Percentiles rank a stretch among this genome's conserved stretches.
These are phyloP conservation scores for Rostrohypoxylon terebratum DNA, from an alignment of 495 filamentous ascomycete genomes.

Conservation along the genomic window DNA sequence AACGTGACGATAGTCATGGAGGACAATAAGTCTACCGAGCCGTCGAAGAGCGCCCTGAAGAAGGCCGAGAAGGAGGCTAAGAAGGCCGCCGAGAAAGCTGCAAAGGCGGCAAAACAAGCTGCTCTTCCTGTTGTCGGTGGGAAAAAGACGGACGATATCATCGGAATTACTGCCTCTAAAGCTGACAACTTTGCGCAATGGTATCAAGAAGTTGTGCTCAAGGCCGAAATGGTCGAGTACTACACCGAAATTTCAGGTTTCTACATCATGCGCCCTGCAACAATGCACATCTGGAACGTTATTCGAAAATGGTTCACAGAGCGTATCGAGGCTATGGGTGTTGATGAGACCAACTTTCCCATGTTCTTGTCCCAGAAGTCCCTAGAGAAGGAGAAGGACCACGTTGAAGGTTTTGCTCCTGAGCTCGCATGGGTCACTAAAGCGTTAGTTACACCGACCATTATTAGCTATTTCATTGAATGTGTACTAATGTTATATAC, in stretches of 20 bases:
- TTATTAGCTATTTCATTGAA: neutral
- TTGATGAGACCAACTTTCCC: constrained; percentile 95
- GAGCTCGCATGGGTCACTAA: constrained; percentile 99
- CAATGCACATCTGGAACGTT: constrained; percentile 91
- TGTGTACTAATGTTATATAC: constrained; percentile 22
- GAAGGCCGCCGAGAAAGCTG: constrained; percentile 72
- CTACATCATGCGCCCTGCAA: constrained; percentile 89
- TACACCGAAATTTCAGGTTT: constrained; percentile 84
- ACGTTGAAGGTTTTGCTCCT: constrained; percentile 96
- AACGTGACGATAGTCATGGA: constrained; percentile 49
- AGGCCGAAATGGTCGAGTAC: constrained; percentile 94
- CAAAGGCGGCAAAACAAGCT: constrained; percentile 71
- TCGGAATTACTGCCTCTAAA: constrained; percentile 87
- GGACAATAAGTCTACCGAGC: constrained; percentile 56
- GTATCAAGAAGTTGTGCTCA: constrained; percentile 96
- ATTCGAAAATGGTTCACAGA: constrained; percentile 91
- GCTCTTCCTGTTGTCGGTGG: constrained; percentile 57
- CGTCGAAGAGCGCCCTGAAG: constrained; percentile 77
- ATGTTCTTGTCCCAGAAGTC: constrained; percentile 93
- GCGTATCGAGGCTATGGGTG: constrained; percentile 86
- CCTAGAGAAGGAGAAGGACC: constrained; percentile 92
- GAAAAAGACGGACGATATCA: constrained; percentile 72
- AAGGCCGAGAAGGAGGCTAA: constrained; percentile 73
- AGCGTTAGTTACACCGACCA: constrained; percentile 68
- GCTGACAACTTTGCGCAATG: constrained; percentile 88